Conservation (phyloP, 2,329 filamentous ascomycete genomes). For the Diaporthe vaccinii region DNA sequence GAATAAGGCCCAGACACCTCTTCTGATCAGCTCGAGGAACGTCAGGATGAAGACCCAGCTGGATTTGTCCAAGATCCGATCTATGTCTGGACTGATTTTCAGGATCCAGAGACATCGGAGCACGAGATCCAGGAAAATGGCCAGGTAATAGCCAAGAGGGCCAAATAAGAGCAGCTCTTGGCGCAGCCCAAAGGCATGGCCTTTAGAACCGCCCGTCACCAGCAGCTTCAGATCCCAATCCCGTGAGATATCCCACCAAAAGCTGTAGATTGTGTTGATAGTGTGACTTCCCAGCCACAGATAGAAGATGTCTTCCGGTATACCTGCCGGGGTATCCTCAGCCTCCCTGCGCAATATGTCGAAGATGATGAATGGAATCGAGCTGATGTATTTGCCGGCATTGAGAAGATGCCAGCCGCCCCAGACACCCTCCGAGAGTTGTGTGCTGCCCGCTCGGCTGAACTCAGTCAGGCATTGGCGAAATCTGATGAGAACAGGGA, state of each 20-base stretch:
- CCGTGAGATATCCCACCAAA: conserved; percentile 23
- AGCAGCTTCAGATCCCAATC: conserved; percentile 20
- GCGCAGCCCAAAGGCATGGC: neutral
- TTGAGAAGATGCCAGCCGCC: conserved; percentile 23
- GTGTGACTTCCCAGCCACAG: conserved; percentile 22
- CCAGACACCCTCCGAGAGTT: conserved; percentile 12
- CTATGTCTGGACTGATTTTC: conserved; percentile 14
- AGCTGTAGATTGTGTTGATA: conserved; percentile 9
- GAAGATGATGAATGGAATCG: conserved; percentile 20
- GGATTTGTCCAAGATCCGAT: conserved; percentile 10
- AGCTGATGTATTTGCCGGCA: conserved; percentile 28
- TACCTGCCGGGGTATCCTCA: conserved; percentile 8
- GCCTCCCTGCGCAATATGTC: conserved; percentile 18
- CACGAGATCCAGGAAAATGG: neutral
- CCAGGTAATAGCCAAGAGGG: conserved; percentile 1
- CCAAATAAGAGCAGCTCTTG: conserved; percentile 2
- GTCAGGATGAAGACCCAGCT: conserved; percentile 2
- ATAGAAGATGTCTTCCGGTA: conserved; percentile 17
- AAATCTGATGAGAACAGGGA: neutral
- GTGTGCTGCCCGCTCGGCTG: neutral
- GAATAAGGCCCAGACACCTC: neutral
- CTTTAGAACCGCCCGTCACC: neutral
- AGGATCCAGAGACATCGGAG: neutral
- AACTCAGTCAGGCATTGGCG: conserved; percentile 22
- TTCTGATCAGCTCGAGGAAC: neutral